A percentile compares a stretch with the other conserved stretches of the same genome.
These are phyloP conservation scores for Xylariaceae sp. DNA, from an alignment of 2,329 filamentous ascomycete genomes.

Conservation along the genomic window DNA sequence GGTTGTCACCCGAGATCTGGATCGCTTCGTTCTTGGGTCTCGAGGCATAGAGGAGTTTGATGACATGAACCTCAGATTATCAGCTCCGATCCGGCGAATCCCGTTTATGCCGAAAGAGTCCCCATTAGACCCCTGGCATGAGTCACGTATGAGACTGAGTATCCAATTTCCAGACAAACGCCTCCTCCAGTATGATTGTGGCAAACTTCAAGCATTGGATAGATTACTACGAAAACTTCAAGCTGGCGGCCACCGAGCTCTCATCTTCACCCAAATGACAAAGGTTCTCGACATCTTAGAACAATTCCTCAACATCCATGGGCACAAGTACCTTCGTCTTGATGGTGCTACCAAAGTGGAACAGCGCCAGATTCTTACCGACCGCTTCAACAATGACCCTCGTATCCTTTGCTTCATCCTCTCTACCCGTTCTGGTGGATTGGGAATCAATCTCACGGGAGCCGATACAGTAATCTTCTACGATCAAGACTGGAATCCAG, in stretches of 20 bases:
- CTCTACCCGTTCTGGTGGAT: slow-evolving; percentile 87
- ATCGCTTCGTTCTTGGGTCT: slow-evolving; percentile 63
- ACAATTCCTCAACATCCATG: slow-evolving; percentile 96
- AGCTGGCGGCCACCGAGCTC: slow-evolving; percentile 82
- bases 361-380: slow-evolving; percentile 89
- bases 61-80: slow-evolving; percentile 55
- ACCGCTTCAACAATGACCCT: slow-evolving; percentile 92
- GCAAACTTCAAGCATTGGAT: slow-evolving; percentile 89
- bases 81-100: slow-evolving; percentile 53
- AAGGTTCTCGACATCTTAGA: slow-evolving; percentile 97
- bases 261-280: slow-evolving; percentile 99
- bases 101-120: slow-evolving; percentile 56
- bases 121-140: slow-evolving; percentile 80
- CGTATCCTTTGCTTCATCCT: slow-evolving; percentile 94
- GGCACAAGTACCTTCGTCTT: slow-evolving; percentile 91
- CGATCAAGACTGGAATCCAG: slow-evolving; percentile 98
- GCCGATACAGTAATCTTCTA: slow-evolving; percentile 99
- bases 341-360: slow-evolving; percentile 97
- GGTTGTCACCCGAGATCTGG: slow-evolving; percentile 77
- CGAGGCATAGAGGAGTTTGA: slow-evolving; percentile 57
- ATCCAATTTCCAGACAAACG: slow-evolving; percentile 97
- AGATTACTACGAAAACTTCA: slow-evolving; percentile 83
- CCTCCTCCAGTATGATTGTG: slow-evolving; percentile 95
- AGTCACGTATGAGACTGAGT: slow-evolving; percentile 84
- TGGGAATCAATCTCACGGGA: slow-evolving; percentile 95